phyloP scores from a whole-genome alignment of 2,329 filamentous ascomycete species.

The Fulvia fulva region DNA sequence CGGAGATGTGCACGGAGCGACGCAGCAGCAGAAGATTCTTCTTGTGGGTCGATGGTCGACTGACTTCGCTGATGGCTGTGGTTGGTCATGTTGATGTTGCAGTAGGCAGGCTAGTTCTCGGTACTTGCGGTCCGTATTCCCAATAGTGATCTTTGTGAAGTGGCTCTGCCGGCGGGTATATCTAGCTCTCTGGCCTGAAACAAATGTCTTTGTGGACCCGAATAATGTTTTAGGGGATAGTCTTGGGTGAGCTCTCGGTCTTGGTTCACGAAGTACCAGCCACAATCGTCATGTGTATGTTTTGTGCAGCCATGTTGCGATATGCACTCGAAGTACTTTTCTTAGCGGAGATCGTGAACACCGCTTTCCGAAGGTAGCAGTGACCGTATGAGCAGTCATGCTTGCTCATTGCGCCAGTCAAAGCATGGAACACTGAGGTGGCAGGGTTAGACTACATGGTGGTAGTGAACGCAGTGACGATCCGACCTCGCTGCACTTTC shows the following conservation, averaged over 20 bases:
- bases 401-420: background rate
- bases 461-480: background rate
- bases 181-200: background rate
- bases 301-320: background rate
- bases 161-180: background rate
- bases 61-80: background rate
- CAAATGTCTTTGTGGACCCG: background rate
- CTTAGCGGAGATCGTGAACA: background rate
- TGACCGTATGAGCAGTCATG: background rate
- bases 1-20: background rate
- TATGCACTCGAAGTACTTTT: background rate
- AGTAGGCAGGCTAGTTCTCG: background rate
- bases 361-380: background rate
- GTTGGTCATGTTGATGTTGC: background rate
- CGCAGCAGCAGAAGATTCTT: background rate
- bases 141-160: background rate
- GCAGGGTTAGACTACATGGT: background rate
- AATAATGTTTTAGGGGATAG: background rate
- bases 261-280: background rate
- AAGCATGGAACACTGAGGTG: background rate
- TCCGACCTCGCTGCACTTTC: background rate
- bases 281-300: constrained; percentile 2
- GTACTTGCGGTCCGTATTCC: background rate
- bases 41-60: background rate
- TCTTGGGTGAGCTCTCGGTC: background rate